These are phyloP conservation scores for Saitoella complicata DNA, from an alignment of 805 yeast genomes.

Conservation along the genomic window DNA sequence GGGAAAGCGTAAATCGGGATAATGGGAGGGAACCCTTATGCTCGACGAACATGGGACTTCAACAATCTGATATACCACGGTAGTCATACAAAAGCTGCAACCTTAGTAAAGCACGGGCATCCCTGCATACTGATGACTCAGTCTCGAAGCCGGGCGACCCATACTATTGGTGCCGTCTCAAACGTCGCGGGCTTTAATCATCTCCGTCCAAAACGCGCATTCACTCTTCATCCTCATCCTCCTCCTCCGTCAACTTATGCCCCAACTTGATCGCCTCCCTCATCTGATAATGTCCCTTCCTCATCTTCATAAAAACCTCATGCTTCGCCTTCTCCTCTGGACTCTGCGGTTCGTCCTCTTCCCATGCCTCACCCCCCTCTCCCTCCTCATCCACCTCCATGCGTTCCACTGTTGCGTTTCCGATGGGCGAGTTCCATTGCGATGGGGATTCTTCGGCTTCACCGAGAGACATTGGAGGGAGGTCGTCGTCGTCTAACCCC, in stretches of 20 bases:
- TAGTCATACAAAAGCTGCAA: no score
- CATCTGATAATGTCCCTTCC: constrained; percentile 63
- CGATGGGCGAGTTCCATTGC: neutral
- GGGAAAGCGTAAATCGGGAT: no score
- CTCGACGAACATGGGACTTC: no score
- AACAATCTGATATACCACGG: no score
- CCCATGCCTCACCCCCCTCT: constrained; percentile 16
- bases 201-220: no score
- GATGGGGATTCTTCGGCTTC: constrained; percentile 15
- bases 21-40: no score
- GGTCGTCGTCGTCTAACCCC: constrained; percentile 30
- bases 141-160: no score
- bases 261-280: constrained; percentile 17
- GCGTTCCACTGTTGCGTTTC: constrained; percentile 1
- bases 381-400: constrained; percentile 1
- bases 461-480: constrained; percentile 17
- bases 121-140: no score
- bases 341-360: constrained; percentile 21
- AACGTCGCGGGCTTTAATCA: no score
- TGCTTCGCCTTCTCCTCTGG: constrained; percentile 39
- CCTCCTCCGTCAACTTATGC: constrained; percentile 15
- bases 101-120: no score
- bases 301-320: constrained; percentile 52
- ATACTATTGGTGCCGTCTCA: no score
- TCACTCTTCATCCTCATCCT: constrained; percentile 9